A percentile compares a stretch with the other conserved stretches of the same genome.
phyloP scores from a whole-genome alignment of 169 alveolate genomes.

The Plasmodium fragile region DNA sequence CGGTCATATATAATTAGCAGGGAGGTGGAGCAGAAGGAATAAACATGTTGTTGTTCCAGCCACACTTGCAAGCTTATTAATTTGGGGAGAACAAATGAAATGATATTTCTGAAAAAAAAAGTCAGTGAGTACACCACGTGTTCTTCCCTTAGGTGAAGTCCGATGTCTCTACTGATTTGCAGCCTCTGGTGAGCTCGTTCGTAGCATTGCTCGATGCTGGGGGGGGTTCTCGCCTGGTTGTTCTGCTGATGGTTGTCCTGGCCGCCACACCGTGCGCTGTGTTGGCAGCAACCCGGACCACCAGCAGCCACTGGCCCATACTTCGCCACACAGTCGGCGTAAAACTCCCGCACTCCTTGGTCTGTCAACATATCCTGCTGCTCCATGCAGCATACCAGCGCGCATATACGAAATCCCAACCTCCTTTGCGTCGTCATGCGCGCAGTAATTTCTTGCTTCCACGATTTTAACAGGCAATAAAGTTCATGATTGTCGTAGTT shows the following conservation, averaged over 20 bases:
- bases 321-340: neutral
- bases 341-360: neutral
- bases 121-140: constrained; percentile 32
- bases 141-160: constrained; percentile 40
- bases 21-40: constrained; percentile 70
- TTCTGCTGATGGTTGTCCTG: neutral
- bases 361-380: constrained; percentile 15
- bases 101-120: constrained; percentile 46
- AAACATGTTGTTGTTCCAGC: constrained; percentile 42
- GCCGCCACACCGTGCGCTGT: too few relatives aligned
- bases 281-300: neutral
- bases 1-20: constrained; percentile 55
- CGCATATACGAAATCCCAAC: constrained; percentile 72
- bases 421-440: constrained; percentile 45
- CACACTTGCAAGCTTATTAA: constrained; percentile 46
- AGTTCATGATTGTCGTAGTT: constrained; percentile 48
- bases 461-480: constrained; percentile 47
- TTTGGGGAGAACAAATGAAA: constrained; percentile 33
- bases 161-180: constrained; percentile 48
- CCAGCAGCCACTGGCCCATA: neutral
- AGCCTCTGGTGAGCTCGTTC: constrained; percentile 12
- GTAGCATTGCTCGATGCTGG: constrained; percentile 34
- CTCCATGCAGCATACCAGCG: constrained; percentile 14
- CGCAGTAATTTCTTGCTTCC: constrained; percentile 65
- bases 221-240: neutral